Percentiles rank a stretch among this genome's conserved stretches.
Conservation (phyloP, 768 basidiomycete genomes). For the Leccinum aurantiacum region DNA sequence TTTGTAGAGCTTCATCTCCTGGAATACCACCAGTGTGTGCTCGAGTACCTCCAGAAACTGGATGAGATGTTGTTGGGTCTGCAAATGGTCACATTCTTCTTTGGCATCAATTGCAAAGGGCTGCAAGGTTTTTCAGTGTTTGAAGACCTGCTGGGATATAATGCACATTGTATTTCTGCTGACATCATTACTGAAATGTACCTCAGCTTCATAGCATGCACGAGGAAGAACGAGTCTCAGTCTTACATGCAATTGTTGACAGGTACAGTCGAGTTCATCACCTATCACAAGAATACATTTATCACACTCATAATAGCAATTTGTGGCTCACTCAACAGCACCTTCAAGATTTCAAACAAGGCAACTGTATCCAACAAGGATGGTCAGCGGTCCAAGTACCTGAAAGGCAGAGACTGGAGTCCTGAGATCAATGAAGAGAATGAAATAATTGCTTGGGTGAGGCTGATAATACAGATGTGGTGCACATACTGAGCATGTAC, state of each 20-base stretch:
- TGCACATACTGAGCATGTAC: neutral
- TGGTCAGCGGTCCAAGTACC: neutral
- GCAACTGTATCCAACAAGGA: neutral
- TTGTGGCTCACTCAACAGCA: neutral
- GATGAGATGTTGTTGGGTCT: too few relatives aligned
- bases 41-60: neutral
- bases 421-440: neutral
- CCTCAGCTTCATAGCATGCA: neutral
- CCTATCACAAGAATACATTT: neutral
- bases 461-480: neutral
- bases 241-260: neutral
- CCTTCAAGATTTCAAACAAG: neutral
- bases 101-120: neutral
- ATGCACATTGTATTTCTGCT: neutral
- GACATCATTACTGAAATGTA: neutral
- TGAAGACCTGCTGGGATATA: neutral
- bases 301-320: neutral
- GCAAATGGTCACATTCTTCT: neutral
- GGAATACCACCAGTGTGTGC: neutral
- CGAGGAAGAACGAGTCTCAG: neutral
- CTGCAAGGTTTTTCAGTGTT: neutral
- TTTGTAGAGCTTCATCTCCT: neutral
- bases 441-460: neutral
- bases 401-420: neutral
- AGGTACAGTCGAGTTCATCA: neutral